These are phyloP conservation scores for Achaetomiella virescens DNA, from an alignment of 495 filamentous ascomycete species.

Conservation along the genomic window DNA sequence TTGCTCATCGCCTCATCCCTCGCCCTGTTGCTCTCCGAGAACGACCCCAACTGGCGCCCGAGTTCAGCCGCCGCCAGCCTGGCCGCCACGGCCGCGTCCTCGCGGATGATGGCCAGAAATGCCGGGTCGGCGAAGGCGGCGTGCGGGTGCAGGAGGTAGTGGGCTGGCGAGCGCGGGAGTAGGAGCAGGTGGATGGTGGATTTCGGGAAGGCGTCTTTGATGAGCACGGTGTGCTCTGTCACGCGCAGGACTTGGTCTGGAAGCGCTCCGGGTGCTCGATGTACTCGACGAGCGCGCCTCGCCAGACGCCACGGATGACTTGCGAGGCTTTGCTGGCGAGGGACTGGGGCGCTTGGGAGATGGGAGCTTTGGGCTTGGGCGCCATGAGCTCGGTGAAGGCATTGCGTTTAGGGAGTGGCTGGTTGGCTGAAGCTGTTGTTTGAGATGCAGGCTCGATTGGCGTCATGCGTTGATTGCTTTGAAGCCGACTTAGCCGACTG, in stretches of 20 bases:
- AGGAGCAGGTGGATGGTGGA: constrained; percentile 79
- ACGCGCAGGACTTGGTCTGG: constrained; percentile 60
- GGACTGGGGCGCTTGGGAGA: constrained; percentile 14
- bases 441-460: background rate
- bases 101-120: constrained; percentile 61
- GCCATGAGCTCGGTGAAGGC: constrained; percentile 62
- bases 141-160: constrained; percentile 64
- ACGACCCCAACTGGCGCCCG: constrained; percentile 58
- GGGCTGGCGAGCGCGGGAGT: constrained; percentile 63
- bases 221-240: constrained; percentile 66
- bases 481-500: background rate
- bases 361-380: constrained; percentile 43
- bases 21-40: constrained; percentile 53
- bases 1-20: constrained; percentile 41
- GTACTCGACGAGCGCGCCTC: constrained; percentile 66
- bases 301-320: constrained; percentile 30
- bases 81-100: constrained; percentile 56
- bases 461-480: background rate
- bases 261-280: constrained; percentile 60
- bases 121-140: constrained; percentile 64
- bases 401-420: constrained; percentile 15
- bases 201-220: constrained; percentile 82
- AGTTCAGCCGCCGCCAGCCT: constrained; percentile 68
- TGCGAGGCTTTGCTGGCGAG: constrained; percentile 6
- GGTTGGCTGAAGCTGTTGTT: background rate